A percentile compares a stretch with the other conserved stretches of the same genome.
Evolutionary conservation across 768 basidiomycete species (phyloP).

Genomic region (Phaeotremella skinneri): DNA sequence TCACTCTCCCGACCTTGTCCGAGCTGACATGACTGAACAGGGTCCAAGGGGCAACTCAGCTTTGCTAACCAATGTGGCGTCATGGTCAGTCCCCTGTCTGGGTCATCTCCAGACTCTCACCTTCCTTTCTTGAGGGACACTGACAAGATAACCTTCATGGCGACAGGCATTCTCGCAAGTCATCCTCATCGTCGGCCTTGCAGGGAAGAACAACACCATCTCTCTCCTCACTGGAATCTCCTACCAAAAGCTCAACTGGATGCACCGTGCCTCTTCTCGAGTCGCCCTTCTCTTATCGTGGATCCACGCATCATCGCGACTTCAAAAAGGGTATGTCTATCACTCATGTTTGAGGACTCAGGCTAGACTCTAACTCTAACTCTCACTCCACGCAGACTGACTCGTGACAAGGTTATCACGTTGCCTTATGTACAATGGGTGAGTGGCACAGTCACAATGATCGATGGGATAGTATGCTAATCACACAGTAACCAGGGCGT

Average conservation of each 20-base stretch:
- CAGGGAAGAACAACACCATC: slow-evolving; percentile 62
- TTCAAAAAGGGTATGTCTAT: slow-evolving; percentile 11
- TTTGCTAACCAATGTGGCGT: slow-evolving; percentile 3
- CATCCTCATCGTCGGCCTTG: slow-evolving; percentile 59
- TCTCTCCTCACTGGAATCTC: slow-evolving; percentile 59
- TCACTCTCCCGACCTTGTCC: background rate
- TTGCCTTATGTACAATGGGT: slow-evolving; percentile 8
- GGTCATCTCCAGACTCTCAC: too few species aligned
- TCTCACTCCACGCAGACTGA: too few species aligned
- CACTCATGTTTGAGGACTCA: background rate
- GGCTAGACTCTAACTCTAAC: too few species aligned
- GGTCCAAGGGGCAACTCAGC: background rate
- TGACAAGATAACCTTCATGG: too few species aligned
- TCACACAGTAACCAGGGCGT: background rate
- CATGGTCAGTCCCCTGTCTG: background rate
- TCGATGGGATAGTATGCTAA: background rate
- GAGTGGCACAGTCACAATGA: background rate
- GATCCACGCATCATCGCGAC: slow-evolving; percentile 11
- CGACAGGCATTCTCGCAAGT: slow-evolving; percentile 51
- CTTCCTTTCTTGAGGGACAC: too few species aligned
- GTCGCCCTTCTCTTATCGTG: slow-evolving; percentile 22
- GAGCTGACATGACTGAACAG: background rate
- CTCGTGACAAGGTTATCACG: background rate
- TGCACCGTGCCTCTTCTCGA: slow-evolving; percentile 36
- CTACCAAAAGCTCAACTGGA: slow-evolving; percentile 55